phyloP scores from a whole-genome alignment of 352 stramenopile genomes.

The Pythium biforme region DNA sequence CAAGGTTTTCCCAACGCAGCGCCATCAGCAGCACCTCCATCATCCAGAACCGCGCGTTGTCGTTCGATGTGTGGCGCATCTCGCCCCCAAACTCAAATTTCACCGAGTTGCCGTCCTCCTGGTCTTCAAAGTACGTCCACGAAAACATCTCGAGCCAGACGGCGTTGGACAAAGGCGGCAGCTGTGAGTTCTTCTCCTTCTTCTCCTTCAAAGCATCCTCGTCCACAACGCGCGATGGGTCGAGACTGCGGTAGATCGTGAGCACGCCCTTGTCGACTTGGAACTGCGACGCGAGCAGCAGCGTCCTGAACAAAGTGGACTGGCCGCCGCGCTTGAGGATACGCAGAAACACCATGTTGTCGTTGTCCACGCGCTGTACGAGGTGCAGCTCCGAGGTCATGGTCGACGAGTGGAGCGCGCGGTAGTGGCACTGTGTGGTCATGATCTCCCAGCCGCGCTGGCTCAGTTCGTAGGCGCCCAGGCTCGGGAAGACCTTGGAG shows the following conservation, averaged over 20 bases:
- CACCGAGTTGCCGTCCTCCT: slow-evolving; percentile 7
- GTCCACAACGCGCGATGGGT: slow-evolving; percentile 39
- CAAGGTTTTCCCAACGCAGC: slow-evolving; percentile 62
- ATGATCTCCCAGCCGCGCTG: slow-evolving; percentile 61
- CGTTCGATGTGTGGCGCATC: slow-evolving; percentile 21
- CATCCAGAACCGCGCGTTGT: slow-evolving; percentile 55
- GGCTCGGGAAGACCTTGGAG: slow-evolving; percentile 45
- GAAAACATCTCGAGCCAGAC: slow-evolving; percentile 48
- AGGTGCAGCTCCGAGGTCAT: slow-evolving; percentile 40
- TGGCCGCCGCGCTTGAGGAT: slow-evolving; percentile 37
- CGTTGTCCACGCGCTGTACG: slow-evolving; percentile 49
- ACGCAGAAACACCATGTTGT: slow-evolving; percentile 65
- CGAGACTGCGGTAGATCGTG: slow-evolving; percentile 58
- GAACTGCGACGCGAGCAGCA: slow-evolving; percentile 60
- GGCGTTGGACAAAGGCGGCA: slow-evolving; percentile 17
- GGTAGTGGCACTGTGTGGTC: slow-evolving; percentile 23
- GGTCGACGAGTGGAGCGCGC: slow-evolving; percentile 23
- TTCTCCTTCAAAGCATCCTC: neutral
- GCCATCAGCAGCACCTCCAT: slow-evolving; percentile 69
- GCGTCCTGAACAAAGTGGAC: slow-evolving; percentile 43
- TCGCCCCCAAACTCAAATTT: slow-evolving; percentile 61
- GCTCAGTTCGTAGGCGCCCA: slow-evolving; percentile 44
- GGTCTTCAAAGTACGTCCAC: slow-evolving; percentile 24
- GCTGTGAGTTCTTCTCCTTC: neutral
- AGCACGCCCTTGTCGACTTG: slow-evolving; percentile 57